Percentiles rank a stretch among this genome's conserved stretches.
phyloP scores from a whole-genome alignment of 2,329 filamentous ascomycete genomes.

The Fusarium sp. region DNA sequence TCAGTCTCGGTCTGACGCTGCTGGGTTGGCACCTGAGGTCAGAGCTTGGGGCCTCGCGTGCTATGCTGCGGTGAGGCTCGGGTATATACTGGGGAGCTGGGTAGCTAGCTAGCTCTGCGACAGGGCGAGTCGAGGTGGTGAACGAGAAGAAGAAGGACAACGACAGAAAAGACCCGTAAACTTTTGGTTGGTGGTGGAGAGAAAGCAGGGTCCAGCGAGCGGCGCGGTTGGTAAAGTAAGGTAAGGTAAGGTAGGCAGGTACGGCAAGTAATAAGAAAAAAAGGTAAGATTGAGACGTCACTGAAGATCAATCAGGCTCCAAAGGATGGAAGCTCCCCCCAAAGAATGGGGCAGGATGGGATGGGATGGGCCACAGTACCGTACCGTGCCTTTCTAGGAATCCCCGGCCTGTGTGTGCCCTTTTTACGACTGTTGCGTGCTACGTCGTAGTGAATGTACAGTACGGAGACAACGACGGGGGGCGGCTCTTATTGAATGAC shows the following conservation, averaged over 20 bases:
- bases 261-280: constrained; percentile 4
- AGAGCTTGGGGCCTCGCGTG: not conserved
- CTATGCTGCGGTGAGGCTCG: constrained; percentile 10
- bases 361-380: constrained; percentile 9
- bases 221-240: constrained; percentile 12
- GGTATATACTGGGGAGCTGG: not conserved
- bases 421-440: not conserved
- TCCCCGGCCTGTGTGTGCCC: not conserved
- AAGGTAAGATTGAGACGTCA: constrained; percentile 38
- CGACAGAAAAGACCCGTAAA: constrained; percentile 1
- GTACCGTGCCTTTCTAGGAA: not conserved
- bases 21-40: not conserved
- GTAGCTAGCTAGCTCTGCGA: not conserved
- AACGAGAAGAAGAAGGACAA: constrained; percentile 1
- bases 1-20: constrained; percentile 15
- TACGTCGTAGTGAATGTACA: not conserved
- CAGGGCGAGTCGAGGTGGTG: not conserved
- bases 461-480: not conserved
- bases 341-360: not conserved
- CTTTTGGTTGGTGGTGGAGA: constrained; percentile 15
- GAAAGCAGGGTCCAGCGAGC: constrained; percentile 32
- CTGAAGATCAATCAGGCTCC: constrained; percentile 43
- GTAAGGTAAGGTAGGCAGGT: constrained; percentile 2
- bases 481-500: constrained; percentile 6
- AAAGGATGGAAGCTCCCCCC: constrained; percentile 24